These are phyloP conservation scores for Besnoitia besnoiti DNA, from an alignment of 169 alveolate genomes.

Conservation along the genomic window DNA sequence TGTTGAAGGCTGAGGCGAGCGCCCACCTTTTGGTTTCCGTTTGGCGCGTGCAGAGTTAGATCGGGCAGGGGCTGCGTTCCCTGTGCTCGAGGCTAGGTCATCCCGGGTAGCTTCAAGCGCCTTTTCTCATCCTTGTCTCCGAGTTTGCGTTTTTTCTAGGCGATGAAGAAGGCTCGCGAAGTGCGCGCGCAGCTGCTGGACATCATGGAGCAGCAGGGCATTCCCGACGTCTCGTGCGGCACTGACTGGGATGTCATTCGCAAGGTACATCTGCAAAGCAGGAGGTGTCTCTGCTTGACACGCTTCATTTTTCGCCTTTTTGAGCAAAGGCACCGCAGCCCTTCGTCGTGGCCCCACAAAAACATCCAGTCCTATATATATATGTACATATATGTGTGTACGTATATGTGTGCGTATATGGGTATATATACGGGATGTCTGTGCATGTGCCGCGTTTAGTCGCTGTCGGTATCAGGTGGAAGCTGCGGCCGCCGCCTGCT, in stretches of 20 bases:
- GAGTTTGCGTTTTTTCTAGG: constrained; percentile 16
- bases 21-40: too few species aligned
- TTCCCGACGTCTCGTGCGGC: constrained; percentile 79
- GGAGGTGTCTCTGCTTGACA: too few species aligned
- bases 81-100: too few species aligned
- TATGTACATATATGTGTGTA: neutral
- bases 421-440: neutral
- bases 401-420: neutral
- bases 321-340: too few species aligned
- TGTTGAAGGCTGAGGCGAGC: too few species aligned
- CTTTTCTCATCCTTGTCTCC: neutral
- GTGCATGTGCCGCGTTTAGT: too few species aligned
- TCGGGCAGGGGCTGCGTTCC: too few species aligned
- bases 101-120: neutral
- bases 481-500: too few species aligned
- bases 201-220: constrained; percentile 84
- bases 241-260: constrained; percentile 90
- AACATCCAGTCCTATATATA: neutral
- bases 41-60: too few species aligned
- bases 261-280: constrained; percentile 46
- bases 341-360: too few species aligned
- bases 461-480: too few species aligned
- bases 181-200: constrained; percentile 92
- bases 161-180: constrained; percentile 81
- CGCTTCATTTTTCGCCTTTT: neutral